phyloP scores from a whole-genome alignment of 805 yeast species.

The Yueomyces sinensis region DNA sequence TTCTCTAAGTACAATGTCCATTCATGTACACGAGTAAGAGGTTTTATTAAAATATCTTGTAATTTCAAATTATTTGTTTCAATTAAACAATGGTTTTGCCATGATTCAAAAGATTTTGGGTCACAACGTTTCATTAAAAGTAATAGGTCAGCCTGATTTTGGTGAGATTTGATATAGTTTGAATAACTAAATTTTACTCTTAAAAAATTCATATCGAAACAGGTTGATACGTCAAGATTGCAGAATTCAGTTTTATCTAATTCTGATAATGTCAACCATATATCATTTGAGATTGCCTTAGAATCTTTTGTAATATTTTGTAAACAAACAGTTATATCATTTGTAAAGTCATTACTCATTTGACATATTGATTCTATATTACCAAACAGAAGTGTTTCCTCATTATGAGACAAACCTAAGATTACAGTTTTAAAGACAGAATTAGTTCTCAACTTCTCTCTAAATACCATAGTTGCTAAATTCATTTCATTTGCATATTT shows the following conservation, averaged over 20 bases:
- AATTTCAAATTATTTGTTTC: conserved; percentile 17
- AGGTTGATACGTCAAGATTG: conserved; percentile 18
- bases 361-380: conserved; percentile 29
- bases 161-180: conserved; percentile 22
- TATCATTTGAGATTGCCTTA: too few species aligned
- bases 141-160: conserved; percentile 19
- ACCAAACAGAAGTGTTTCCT: conserved; percentile 30
- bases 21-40: conserved; percentile 21
- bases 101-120: conserved; percentile 11
- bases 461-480: conserved; percentile 21
- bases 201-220: conserved; percentile 20
- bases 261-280: background rate
- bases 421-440: conserved; percentile 21
- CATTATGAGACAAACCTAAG: conserved; percentile 14
- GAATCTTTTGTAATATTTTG: background rate
- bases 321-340: background rate
- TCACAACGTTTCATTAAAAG: conserved; percentile 8
- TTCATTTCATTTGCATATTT: conserved; percentile 22
- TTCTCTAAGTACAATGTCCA: conserved; percentile 9
- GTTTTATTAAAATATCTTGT: conserved; percentile 22
- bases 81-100: conserved; percentile 23
- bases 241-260: background rate
- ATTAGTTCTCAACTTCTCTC: conserved; percentile 21
- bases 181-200: conserved; percentile 24
- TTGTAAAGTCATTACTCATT: conserved; percentile 23